phyloP scores from a whole-genome alignment of 2,329 filamentous ascomycete genomes.

The Amphichorda felina region DNA sequence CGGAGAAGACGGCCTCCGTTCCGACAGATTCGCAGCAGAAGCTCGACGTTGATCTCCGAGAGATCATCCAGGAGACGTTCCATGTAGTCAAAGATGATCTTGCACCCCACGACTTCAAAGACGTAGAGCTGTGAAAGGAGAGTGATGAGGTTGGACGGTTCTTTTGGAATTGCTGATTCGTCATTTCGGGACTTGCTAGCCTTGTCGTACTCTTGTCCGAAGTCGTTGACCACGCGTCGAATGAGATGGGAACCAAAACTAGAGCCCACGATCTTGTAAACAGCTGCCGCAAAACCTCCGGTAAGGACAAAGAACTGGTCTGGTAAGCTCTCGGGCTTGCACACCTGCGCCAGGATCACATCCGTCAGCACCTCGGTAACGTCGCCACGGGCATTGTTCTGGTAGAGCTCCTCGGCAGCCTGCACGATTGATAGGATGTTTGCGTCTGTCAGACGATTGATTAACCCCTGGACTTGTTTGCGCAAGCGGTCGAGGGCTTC shows the following conservation, averaged over 20 bases:
- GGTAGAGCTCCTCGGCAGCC: constrained; percentile 75
- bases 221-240: constrained; percentile 63
- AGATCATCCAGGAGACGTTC: constrained; percentile 63
- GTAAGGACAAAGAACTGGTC: constrained; percentile 88
- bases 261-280: constrained; percentile 78
- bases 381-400: constrained; percentile 72
- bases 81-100: constrained; percentile 84
- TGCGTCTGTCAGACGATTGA: constrained; percentile 88
- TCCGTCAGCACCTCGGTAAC: constrained; percentile 74
- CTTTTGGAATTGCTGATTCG: constrained; percentile 18
- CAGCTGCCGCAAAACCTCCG: constrained; percentile 76
- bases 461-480: constrained; percentile 72
- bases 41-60: constrained; percentile 77
- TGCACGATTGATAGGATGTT: constrained; percentile 76
- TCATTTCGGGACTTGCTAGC: constrained; percentile 29
- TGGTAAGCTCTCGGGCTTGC: constrained; percentile 63
- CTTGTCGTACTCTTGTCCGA: constrained; percentile 52
- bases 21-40: constrained; percentile 74
- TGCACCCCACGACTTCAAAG: constrained; percentile 75
- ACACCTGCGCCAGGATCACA: constrained; percentile 66
- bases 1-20: constrained; percentile 73
- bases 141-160: constrained; percentile 61
- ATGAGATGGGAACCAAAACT: constrained; percentile 85
- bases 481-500: constrained; percentile 59
- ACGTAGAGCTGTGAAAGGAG: constrained; percentile 83